A percentile compares a stretch with the other conserved stretches of the same genome.
phyloP scores from a whole-genome alignment of 2,329 filamentous ascomycete species.

The Colletotrichum liriopes region DNA sequence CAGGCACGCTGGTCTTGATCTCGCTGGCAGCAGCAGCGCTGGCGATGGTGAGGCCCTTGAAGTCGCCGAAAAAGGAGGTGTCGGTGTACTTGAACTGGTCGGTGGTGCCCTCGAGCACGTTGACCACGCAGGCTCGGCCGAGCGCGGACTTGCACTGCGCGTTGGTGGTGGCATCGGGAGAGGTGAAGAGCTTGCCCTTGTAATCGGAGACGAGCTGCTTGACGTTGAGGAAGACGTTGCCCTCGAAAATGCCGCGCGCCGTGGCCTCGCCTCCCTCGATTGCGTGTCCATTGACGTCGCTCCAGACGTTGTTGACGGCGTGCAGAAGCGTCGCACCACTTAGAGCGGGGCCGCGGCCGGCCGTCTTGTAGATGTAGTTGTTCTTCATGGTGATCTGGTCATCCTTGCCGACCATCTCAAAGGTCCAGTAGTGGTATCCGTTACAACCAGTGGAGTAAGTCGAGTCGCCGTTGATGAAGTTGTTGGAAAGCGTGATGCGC shows the following conservation, averaged over 20 bases:
- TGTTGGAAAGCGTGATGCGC: conserved; percentile 40
- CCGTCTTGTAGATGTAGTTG: conserved; percentile 46
- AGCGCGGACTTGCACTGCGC: conserved; percentile 39
- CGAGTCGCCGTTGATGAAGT: conserved; percentile 38
- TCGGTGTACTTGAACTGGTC: conserved; percentile 25
- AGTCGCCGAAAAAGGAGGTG: conserved; percentile 26
- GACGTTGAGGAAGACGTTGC: conserved; percentile 48
- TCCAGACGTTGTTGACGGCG: conserved; percentile 51
- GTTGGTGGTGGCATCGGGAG: conserved; percentile 42
- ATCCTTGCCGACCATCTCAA: conserved; percentile 29
- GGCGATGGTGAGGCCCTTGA: conserved; percentile 26
- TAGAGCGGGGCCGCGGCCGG: conserved; percentile 48
- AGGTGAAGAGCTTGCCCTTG: conserved; percentile 47
- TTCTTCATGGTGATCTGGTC: conserved; percentile 42
- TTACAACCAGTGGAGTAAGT: conserved; percentile 35
- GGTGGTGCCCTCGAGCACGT: conserved; percentile 28
- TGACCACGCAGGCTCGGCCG: conserved; percentile 34
- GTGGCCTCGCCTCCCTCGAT: conserved; percentile 46
- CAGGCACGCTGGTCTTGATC: conserved; percentile 39
- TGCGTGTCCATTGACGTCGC: conserved; percentile 47
- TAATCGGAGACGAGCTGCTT: conserved; percentile 45
- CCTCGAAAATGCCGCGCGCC: conserved; percentile 48
- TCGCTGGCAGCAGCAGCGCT: conserved; percentile 26
- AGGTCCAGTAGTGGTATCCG: conserved; percentile 37
- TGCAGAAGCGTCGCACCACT: conserved; percentile 50